Conservation (phyloP, 495 filamentous ascomycete genomes). For the Durotheca rogersii region DNA sequence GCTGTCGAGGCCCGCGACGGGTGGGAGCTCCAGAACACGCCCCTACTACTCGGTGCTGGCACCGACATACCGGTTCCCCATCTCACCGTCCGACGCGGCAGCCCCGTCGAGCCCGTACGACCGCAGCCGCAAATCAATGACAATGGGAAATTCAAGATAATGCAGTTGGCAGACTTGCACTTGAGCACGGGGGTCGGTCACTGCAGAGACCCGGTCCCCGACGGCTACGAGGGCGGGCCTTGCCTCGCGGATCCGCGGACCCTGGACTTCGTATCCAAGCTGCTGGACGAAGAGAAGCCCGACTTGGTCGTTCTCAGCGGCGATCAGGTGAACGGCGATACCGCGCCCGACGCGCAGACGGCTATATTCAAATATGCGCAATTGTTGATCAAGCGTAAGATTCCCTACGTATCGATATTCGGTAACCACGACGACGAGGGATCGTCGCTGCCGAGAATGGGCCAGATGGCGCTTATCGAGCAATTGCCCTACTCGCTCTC, state of each 20-base stretch:
- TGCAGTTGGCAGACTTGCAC: constrained; percentile 91
- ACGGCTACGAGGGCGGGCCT: constrained; percentile 64
- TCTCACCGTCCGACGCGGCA: constrained; percentile 74
- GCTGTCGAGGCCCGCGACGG: constrained; percentile 83
- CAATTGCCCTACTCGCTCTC: constrained; percentile 87
- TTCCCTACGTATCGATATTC: constrained; percentile 92
- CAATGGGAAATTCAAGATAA: constrained; percentile 94
- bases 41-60: constrained; percentile 64
- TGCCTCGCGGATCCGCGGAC: constrained; percentile 93
- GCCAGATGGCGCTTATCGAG: constrained; percentile 82
- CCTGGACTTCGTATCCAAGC: constrained; percentile 77
- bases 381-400: constrained; percentile 78
- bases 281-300: constrained; percentile 88
- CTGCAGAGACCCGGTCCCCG: constrained; percentile 82
- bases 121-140: constrained; percentile 75
- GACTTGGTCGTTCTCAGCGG: constrained; percentile 88
- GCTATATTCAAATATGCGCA: constrained; percentile 93
- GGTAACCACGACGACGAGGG: constrained; percentile 98
- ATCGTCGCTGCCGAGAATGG: constrained; percentile 68
- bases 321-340: constrained; percentile 94
- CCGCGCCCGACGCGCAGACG: constrained; percentile 82
- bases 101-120: constrained; percentile 56
- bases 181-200: constrained; percentile 81
- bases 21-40: constrained; percentile 74
- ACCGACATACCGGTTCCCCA: constrained; percentile 65